These are phyloP conservation scores for Coemansia sp. DNA, from an alignment of 192 early-diverging fungal species.

Conservation along the genomic window DNA sequence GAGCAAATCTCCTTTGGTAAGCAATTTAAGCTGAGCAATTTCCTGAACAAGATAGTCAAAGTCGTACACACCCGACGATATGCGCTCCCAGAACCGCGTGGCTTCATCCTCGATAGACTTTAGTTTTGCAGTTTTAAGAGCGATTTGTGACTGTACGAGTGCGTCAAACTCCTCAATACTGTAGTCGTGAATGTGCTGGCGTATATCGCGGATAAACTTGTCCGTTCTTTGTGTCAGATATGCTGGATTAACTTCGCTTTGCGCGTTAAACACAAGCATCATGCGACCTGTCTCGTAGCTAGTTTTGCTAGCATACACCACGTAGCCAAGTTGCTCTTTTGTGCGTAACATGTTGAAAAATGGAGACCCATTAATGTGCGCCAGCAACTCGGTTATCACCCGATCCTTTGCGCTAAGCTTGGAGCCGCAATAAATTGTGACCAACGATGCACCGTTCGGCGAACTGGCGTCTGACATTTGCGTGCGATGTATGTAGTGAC, in stretches of 20 bases:
- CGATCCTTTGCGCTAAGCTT: constrained; percentile 57
- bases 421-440: constrained; percentile 74
- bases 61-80: constrained; percentile 65
- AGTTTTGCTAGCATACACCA: neutral
- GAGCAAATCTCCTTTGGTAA: constrained; percentile 30
- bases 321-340: constrained; percentile 78
- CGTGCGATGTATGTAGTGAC: constrained; percentile 22
- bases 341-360: constrained; percentile 89
- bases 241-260: constrained; percentile 75
- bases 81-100: constrained; percentile 60
- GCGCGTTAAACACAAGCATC: constrained; percentile 66
- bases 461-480: constrained; percentile 63
- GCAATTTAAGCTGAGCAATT: constrained; percentile 3
- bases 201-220: constrained; percentile 65
- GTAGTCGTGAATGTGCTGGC: constrained; percentile 13
- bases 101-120: constrained; percentile 72
- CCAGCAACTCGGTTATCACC: constrained; percentile 61
- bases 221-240: constrained; percentile 78
- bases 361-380: constrained; percentile 72
- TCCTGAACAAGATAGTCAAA: constrained; percentile 59
- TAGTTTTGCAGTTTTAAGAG: constrained; percentile 60
- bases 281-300: neutral
- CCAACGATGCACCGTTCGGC: constrained; percentile 78
- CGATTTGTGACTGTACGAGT: constrained; percentile 60
- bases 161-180: constrained; percentile 56